These are phyloP conservation scores for Pichia sp. DNA, from an alignment of 1,139 yeast genomes.

Conservation along the genomic window DNA sequence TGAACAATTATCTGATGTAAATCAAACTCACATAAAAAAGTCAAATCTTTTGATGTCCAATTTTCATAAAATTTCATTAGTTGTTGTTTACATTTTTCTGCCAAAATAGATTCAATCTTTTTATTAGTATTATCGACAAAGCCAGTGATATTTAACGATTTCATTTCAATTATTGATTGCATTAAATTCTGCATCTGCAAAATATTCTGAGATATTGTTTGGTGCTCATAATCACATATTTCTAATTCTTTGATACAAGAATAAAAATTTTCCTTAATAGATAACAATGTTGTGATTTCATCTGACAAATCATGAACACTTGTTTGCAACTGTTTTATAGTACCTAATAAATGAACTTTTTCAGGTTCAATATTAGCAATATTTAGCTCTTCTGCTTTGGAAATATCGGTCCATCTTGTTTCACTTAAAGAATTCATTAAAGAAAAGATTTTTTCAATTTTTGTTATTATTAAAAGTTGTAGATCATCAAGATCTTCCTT, in stretches of 20 bases:
- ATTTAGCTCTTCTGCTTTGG: slow-evolving; percentile 43
- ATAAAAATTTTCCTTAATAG: slow-evolving; percentile 17
- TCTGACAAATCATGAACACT: too few relatives aligned
- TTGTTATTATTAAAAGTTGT: slow-evolving; percentile 39
- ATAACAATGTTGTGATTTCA: slow-evolving; percentile 33
- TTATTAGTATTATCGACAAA: slow-evolving; percentile 6
- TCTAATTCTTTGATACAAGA: slow-evolving; percentile 28
- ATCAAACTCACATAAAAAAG: not conserved
- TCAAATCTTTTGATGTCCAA: slow-evolving; percentile 4
- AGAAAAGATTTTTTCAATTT: slow-evolving; percentile 33
- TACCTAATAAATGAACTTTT: slow-evolving; percentile 23
- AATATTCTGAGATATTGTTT: not conserved
- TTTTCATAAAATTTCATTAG: slow-evolving; percentile 1
- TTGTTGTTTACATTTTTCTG: slow-evolving; percentile 4
- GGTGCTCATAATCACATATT: slow-evolving; percentile 28
- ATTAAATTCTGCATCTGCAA: not conserved
- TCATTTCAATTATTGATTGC: not conserved
- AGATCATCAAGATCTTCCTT: slow-evolving; percentile 35
- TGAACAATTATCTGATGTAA: slow-evolving; percentile 9
- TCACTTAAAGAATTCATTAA: not conserved
- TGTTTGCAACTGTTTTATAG: slow-evolving; percentile 40
- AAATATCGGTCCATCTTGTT: slow-evolving; percentile 49
- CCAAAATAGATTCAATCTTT: slow-evolving; percentile 4
- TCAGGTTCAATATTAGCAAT: slow-evolving; percentile 15
- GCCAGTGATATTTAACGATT: slow-evolving; percentile 19